Evolutionary conservation across 2,329 filamentous ascomycete genomes (phyloP), one percentile per base, ranked within the genome.

Genomic region (Microcera coccophila): DNA sequence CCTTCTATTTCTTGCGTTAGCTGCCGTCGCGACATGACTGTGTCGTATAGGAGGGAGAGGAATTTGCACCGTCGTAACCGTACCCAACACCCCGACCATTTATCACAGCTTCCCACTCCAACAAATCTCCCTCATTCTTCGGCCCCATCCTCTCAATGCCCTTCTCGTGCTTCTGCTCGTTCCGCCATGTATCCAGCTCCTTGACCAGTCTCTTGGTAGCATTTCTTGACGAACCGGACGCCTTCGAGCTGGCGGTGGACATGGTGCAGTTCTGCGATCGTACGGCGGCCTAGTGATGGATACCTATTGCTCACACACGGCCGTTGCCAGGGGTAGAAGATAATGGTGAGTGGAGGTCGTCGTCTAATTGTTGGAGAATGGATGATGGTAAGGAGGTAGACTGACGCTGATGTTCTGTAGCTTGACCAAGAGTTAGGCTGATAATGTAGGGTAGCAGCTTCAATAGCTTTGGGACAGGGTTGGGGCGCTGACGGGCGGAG

Each of bases 81-180:
- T 59, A 62, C 2, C 76, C 76, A 17, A 81, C 60, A 15, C 72
- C 78, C 43, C 66, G 63, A n/a, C 78, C 79, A 53, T 78, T 79
- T 41, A 84, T 71, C 39, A 83, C 76, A 20, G 78, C 73, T 62
- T 80, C 72, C 76, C 80, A 82, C 37, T 62, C 62, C 48, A 82
- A 65, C 41, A 84, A 62, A 57, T 79, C 71, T n/a, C 71, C 71
- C 47, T 79, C 77, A 49, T 60, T 61, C 28, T 71, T 67, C 17
- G 79, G 76, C 0, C 76, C 77, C 4, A 83, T 73, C 11, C 79
- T 70, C 66, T 82, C 77, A 52, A 83, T 77, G 34, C 78, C 78
- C 50, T 61, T 61, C 55, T 79, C 76, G 31, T 68, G 62, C 35
- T 62, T 61, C 48, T 68, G 61, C 57, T 81, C 78, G 47, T 61